Percentiles rank a stretch among this genome's conserved stretches.
phyloP scores from a whole-genome alignment of 2,329 filamentous ascomycete genomes.

The Neonectria faginata region DNA sequence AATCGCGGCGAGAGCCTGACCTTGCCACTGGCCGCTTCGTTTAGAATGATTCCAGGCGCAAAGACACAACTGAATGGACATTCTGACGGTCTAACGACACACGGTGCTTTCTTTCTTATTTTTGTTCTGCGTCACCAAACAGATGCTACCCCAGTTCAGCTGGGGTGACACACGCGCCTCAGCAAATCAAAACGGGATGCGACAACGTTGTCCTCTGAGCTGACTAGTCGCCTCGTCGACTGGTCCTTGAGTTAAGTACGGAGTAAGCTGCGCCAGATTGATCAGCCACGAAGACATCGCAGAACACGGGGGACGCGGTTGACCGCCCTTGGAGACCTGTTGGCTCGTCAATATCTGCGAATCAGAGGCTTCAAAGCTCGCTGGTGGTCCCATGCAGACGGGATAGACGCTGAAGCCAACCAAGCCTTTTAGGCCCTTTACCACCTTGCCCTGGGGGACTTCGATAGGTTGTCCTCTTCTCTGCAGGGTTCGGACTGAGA shows the following conservation, averaged over 20 bases:
- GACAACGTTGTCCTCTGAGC: background rate
- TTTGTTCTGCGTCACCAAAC: conserved; percentile 5
- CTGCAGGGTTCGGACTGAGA: conserved; percentile 19
- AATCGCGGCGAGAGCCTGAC: background rate
- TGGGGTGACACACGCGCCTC: conserved; percentile 37
- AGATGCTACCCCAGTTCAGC: conserved; percentile 35
- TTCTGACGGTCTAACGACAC: background rate
- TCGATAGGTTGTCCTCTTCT: conserved; percentile 11
- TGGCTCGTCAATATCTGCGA: conserved; percentile 5
- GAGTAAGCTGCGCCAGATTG: conserved; percentile 11
- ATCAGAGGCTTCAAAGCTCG: conserved; percentile 21
- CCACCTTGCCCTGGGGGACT: background rate
- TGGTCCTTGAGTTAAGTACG: background rate
- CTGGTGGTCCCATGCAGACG: conserved; percentile 8
- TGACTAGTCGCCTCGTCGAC: too few species aligned
- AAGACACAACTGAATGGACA: background rate
- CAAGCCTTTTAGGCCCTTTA: conserved; percentile 5
- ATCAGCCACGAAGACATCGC: conserved; percentile 14
- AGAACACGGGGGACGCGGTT: conserved; percentile 25
- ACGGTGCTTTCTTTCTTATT: background rate
- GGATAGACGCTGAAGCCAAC: conserved; percentile 10
- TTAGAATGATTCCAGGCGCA: background rate
- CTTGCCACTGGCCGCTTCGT: too few species aligned
- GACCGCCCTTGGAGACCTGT: conserved; percentile 14
- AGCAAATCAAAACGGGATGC: background rate